Evolutionary conservation across 768 basidiomycete species (phyloP), one percentile per base, ranked within the genome.

Genomic region (Rhizopogon sp.): DNA sequence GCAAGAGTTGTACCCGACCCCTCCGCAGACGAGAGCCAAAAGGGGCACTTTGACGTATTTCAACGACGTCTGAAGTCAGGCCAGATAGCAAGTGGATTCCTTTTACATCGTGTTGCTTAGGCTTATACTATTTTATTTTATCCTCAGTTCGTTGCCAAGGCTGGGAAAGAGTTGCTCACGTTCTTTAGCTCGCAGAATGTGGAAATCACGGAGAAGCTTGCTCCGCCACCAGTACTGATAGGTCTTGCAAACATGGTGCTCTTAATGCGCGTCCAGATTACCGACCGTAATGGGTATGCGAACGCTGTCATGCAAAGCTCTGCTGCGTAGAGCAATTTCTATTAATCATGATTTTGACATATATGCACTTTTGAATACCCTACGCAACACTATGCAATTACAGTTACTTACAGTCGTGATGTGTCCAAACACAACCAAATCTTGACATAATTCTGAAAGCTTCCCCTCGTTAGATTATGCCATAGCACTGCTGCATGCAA

Each of bases 271-370:
- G 79, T 87, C 5, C 68, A 69, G n/a, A 79, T 88, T 44, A 80
- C 80, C 59, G 76, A 87, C 58, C 74, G 77, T 46, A 74, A 76
- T n/a, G 80, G 72, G 1, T 88, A 87, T 69, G 80, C 79, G 25
- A 75, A 82, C 46, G 79, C 79, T 33, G 73, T 77, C n/a, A 61
- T 62, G 70, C 56, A 53, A 54, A 13, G 45, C 62, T 49, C 39
- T 60, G 41, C 60, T 46, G 60, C 37, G 20, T 33, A 53, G 16
- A 9, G 3, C 25, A 29, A 50, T 20, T 35, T 39, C n/a, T 52
- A 41, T 44, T 20, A 22, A 50, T 20, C 17, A 49, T 10, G 25
- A 29, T 37, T 17, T 29, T 42, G 20, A 25, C 20, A 49, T 50
- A 45, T 45, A 45, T 14, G n/a, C 44, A 20, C 7, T 33, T 25